Base-by-base conservation (phyloP, 495 filamentous ascomycete genomes). In the Xylona heveae region DNA sequence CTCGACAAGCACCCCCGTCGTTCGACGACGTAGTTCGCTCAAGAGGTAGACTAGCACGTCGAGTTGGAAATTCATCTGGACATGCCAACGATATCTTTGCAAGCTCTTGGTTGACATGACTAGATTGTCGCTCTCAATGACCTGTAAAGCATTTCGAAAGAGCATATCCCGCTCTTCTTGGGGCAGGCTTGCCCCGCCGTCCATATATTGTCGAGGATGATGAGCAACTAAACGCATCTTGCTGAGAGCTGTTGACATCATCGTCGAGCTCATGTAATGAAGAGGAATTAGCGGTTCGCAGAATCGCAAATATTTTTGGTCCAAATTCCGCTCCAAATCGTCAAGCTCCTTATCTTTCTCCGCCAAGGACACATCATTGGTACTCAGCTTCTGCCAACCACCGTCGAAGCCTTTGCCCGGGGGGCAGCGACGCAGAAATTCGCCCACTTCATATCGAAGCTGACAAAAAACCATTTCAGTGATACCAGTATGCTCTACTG, bases 401-500 rank as follows among this genome's bases (percentile, higher is more conserved):
- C 48, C 52, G 34, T 52, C 44, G 19, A 51, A 48, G 18, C 25
- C 38, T 5, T 27, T 34, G 15, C 15, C 13, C 13, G 26, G 15
- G 3, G 34, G 50, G n/a, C n/a, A n/a, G n/a, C 59, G 50, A 9
- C 58, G 48, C 18, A 69, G 41, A 17, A 64, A 56, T 24, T 57
- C 44, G 16, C 58, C 56, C 15, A 66, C 50, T 28, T 61, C 54
- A 48, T 54, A 57, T 24, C 59, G 56, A 15, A 74, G 47, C n/a
- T 71, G 48, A 39, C 62, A 66, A 40, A 74, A 74, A 16, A 70
- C 62, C 72, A 76, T 76, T 31, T 78, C 72, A 3, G 72, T 74
- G 0, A 69, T 54, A 3, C 70, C 68, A 3, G 61, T 51, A 8
- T 61, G 58, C 18, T 66, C 59, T 26, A 51, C 51, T 6, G 57